A percentile compares a stretch with the other conserved stretches of the same genome.
Evolutionary conservation across 768 basidiomycete species (phyloP).

Genomic region (Cystobasidiopsis lactophilus): DNA sequence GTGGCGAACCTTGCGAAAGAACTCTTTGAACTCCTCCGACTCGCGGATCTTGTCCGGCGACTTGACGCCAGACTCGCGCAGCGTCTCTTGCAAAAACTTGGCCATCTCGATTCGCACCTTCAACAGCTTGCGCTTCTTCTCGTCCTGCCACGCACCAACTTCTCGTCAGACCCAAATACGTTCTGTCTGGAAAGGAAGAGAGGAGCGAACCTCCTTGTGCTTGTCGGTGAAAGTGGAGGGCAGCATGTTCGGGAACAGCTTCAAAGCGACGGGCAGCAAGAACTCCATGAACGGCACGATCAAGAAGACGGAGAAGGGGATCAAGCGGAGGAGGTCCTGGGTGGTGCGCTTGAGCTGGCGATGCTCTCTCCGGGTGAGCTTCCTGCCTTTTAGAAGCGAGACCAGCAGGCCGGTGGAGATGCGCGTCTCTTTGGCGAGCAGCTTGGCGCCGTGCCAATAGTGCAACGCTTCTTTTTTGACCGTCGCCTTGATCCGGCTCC

Average conservation of each 20-base stretch:
- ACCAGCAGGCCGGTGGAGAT: conserved; percentile 71
- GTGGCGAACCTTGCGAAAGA: conserved; percentile 70
- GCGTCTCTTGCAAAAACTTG: conserved; percentile 93
- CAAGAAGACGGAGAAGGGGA: conserved; percentile 86
- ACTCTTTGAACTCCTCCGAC: conserved; percentile 91
- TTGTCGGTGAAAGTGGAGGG: conserved; percentile 97
- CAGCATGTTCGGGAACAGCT: conserved; percentile 95
- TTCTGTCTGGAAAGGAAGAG: neutral
- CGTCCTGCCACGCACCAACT: conserved; percentile 39
- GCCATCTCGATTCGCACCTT: conserved; percentile 94
- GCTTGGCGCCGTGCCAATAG: conserved; percentile 90
- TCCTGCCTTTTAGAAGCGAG: conserved; percentile 79
- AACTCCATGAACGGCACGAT: conserved; percentile 98
- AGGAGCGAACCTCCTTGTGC: conserved; percentile 64
- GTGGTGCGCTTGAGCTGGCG: conserved; percentile 83
- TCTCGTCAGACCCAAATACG: too few relatives aligned
- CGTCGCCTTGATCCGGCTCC: conserved; percentile 56
- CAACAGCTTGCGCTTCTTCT: conserved; percentile 87
- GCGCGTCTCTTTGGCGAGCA: conserved; percentile 78
- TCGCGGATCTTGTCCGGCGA: conserved; percentile 72
- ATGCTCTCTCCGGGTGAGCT: conserved; percentile 73
- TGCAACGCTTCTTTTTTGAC: conserved; percentile 89
- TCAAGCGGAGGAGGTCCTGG: conserved; percentile 68
- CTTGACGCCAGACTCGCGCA: conserved; percentile 79
- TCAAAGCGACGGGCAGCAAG: conserved; percentile 80